A percentile compares a stretch with the other conserved stretches of the same genome.
These are phyloP conservation scores for Phytophthora brassicae DNA, from an alignment of 352 stramenopile species.

Conservation along the genomic window DNA sequence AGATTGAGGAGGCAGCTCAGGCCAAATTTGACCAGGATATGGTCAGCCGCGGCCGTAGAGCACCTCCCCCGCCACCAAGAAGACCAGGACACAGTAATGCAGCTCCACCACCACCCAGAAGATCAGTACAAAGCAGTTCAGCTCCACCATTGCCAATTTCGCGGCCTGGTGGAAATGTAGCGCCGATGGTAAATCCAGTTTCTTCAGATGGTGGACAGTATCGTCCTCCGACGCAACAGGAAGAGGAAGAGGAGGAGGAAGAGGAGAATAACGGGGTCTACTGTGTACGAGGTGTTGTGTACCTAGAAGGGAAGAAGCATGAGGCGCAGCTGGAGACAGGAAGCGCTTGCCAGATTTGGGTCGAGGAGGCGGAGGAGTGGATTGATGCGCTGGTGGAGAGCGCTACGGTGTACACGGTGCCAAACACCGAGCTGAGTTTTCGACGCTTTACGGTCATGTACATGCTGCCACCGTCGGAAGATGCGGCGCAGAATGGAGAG, in stretches of 20 bases:
- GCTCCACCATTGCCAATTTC: neutral
- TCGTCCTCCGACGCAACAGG: conserved; percentile 5
- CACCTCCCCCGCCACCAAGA: conserved; percentile 36
- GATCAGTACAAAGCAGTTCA: conserved; percentile 8
- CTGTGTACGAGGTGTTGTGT: conserved; percentile 62
- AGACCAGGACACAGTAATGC: conserved; percentile 17
- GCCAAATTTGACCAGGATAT: conserved; percentile 65
- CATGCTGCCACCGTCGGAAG: conserved; percentile 39
- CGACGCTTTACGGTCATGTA: conserved; percentile 68
- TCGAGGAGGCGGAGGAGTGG: conserved; percentile 77
- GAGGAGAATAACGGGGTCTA: conserved; percentile 79
- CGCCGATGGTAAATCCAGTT: neutral
- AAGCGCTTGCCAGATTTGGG: conserved; percentile 82
- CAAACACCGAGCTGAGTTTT: conserved; percentile 69
- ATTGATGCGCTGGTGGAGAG: conserved; percentile 71
- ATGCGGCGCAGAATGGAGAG: conserved; percentile 9
- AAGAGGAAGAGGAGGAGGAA: conserved; percentile 36
- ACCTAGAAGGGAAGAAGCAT: conserved; percentile 80
- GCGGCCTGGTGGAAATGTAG: conserved; percentile 2
- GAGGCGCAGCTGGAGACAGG: conserved; percentile 65
- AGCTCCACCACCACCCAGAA: conserved; percentile 5
- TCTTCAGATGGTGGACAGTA: conserved; percentile 6
- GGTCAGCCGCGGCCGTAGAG: conserved; percentile 15
- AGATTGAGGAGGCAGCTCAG: conserved; percentile 73
- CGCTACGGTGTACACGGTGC: conserved; percentile 55